Conservation (phyloP, 345 rosid genomes). For the Syzygium oleosum region DNA sequence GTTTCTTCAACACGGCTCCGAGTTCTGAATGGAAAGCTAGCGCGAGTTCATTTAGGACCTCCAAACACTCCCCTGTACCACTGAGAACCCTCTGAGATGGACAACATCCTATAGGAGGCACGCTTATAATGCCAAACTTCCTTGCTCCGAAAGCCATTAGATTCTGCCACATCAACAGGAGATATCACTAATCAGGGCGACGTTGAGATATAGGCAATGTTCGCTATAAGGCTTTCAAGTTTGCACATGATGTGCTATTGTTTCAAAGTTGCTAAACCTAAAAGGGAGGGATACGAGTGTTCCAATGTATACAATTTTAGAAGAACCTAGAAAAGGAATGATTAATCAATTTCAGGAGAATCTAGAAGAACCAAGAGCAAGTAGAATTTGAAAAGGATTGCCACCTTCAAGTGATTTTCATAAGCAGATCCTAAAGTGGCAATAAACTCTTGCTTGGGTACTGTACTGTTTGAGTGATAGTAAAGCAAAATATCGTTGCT, state of each 20-base stretch:
- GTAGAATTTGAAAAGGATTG: not conserved
- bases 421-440: conserved; percentile 19
- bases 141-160: conserved; percentile 28
- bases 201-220: not conserved
- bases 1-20: conserved; percentile 16
- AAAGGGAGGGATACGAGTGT: not conserved
- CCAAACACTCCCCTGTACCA: conserved; percentile 29
- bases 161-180: conserved; percentile 15
- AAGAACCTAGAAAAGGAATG: not conserved
- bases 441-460: conserved; percentile 22
- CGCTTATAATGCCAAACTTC: conserved; percentile 39
- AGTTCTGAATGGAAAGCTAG: conserved; percentile 14
- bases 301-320: not conserved
- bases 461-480: conserved; percentile 6
- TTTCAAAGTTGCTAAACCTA: not conserved
- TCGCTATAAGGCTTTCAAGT: not conserved
- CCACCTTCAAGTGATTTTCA: conserved; percentile 28
- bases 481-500: conserved; percentile 38
- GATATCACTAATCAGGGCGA: not conserved
- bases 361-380: not conserved
- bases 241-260: not conserved
- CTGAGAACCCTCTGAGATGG: conserved; percentile 36
- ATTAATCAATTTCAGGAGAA: not conserved
- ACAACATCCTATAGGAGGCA: conserved; percentile 54
- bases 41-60: conserved; percentile 31